Evolutionary conservation across 2,329 filamentous ascomycete species (phyloP), one percentile per base, ranked within the genome.

Genomic region (Pseudogymnoascus sp.): DNA sequence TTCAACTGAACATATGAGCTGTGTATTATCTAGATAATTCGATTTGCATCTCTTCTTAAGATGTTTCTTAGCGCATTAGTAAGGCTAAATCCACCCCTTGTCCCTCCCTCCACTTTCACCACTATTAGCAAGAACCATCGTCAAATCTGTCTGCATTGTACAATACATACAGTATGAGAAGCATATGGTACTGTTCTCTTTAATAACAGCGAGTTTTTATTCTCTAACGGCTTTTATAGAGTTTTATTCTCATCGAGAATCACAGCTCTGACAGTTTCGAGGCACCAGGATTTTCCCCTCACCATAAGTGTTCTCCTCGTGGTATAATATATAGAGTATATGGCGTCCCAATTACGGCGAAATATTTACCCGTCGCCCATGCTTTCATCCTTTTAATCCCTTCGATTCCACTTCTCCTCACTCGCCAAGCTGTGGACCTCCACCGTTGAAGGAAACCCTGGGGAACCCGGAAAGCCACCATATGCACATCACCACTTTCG

Each of bases 311-410:
- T 4, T 12, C 45, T 30, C 19, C n/a, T 19, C 25, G 11, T 55
- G 42, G 45, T 52, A 16, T 30, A 52, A 30, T 30, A 19, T 33
- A 33, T 8, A 55, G 2, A 55, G 2, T 19, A 55, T 19, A 55
- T 55, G n/a, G 28, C n/a, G 5, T 55, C 25, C n/a, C 45, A 55
- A 55, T 55, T 55, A 55, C 45, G 45, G 45, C n/a, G 45, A 33
- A 55, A 55, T 55, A 55, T 30, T 55, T 55, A 28, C 45, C 45
- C 45, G 25, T 33, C 25, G 12, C 45, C 45, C 45, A 12, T 55
- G 45, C n/a, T 30, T 6, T 30, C 28, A 19, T 19, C 45, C n/a
- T 30, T 6, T 55, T 4, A 14, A 49, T 49, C 23, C 23, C 23
- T n/a, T 49, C 42, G 12, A 16, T 55, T 16, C n/a, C 25, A 33